Evolutionary conservation across 139 green algal genomes (phyloP).

Genomic region (Coccomyxa sp.): DNA sequence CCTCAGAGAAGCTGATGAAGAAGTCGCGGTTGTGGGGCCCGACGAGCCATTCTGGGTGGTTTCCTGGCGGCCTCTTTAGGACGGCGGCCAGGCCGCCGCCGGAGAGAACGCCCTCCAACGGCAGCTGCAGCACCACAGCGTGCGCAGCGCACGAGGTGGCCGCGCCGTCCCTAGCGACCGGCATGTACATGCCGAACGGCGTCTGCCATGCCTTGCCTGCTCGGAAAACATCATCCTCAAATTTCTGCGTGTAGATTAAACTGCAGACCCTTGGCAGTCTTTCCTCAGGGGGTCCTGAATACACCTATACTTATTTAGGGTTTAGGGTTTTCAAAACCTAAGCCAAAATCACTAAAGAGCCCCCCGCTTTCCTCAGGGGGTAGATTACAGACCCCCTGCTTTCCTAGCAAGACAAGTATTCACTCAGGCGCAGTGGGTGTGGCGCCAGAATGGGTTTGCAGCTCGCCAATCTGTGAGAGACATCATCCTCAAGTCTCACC

Average conservation of each 20-base stretch:
- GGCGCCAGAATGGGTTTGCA: too few species aligned
- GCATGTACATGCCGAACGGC: conserved; percentile 13
- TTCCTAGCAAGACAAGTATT: too few species aligned
- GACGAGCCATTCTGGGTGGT: conserved; percentile 10
- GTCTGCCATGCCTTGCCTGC: conserved; percentile 35
- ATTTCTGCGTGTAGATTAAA: not conserved
- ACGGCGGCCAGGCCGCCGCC: conserved; percentile 9
- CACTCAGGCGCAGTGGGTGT: too few species aligned
- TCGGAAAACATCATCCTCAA: not conserved
- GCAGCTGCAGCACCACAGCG: conserved; percentile 35
- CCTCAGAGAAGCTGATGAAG: conserved; percentile 3
- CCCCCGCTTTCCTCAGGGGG: too few species aligned
- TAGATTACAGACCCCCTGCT: too few species aligned
- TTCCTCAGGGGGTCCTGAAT: too few species aligned
- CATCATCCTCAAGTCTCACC: too few species aligned
- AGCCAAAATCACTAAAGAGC: too few species aligned
- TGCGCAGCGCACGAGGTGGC: not conserved
- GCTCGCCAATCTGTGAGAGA: too few species aligned
- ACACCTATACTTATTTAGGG: too few species aligned
- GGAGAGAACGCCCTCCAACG: conserved; percentile 17
- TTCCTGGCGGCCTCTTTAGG: conserved; percentile 10
- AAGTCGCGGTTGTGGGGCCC: conserved; percentile 5
- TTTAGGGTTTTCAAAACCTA: too few species aligned
- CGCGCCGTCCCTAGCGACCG: not conserved
- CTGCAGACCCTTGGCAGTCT: too few species aligned